Evolutionary conservation across 148 eudicot genomes (phyloP), one percentile per base, ranked within the genome.

Genomic region (Silene latifolia): DNA sequence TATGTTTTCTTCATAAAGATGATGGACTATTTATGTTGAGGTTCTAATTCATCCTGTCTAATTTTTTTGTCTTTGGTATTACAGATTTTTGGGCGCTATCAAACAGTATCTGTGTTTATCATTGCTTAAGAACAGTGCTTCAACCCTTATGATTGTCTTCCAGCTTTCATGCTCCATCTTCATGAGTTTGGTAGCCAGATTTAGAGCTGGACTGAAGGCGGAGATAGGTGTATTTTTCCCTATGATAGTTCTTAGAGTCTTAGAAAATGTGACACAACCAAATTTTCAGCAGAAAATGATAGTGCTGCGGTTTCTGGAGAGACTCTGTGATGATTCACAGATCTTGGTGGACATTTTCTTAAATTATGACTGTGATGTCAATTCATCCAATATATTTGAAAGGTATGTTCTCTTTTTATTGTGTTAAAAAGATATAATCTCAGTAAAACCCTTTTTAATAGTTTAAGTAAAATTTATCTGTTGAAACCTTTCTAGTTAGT

Each of bases 101-200:
- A 92, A 92, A 91, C 99, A 95, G 72, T 95, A 95, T 83, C 79
- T 95, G 85, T 95, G 99, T 63, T 80, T 95, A 70, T 95, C 99
- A 29, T 85, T 95, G 84, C 85, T 95, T 88, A 95, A 95, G 90
- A 92, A 95, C 86, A 95, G 97, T 80, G 96, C 97, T 47, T 95
- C 99, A 76, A 89, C 92, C 59, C 92, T 92, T 78, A 89, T 96
- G 94, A 90, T 96, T 78, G 95, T 96, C 79, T 96, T 90, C 85
- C 99, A 96, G 95, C 99, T 96, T 79, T 96, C 99, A 25, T 96
- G 99, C 86, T 96, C 99, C 21, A 96, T 96, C 82, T 96, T 96
- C 82, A 90, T 96, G 76, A 96, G 99, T 77, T 85, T 96, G 79
- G 99, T 96, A 14, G 86, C 98, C 78, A 86, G 99, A 83, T 96